Base-by-base conservation (phyloP, 139 green algal species). In the Prasinococcaceae sp. region DNA sequence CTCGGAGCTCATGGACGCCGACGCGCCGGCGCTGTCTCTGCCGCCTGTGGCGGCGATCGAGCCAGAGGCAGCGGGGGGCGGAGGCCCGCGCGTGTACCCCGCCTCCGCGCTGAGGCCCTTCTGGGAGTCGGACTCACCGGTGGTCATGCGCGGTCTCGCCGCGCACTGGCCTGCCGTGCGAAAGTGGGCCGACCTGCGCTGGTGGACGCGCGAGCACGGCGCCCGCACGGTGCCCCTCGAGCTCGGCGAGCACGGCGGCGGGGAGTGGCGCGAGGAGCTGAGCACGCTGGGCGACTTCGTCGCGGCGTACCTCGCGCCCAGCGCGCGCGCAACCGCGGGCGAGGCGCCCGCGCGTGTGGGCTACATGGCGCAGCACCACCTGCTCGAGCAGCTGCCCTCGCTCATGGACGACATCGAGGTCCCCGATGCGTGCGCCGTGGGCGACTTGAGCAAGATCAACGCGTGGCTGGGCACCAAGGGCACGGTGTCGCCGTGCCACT, bases 401-500 rank as follows among this genome's bases (percentile, higher is more conserved):
- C 37, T 69, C 8, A 17, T 35, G 3, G 25, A 27, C 9, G 60
- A 69, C 44, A 38, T 69, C 20, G 30, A 42, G 9, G 23, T 28
- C 6, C 60, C 60, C 9, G 6, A 6, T 3, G 22, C 53, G 6
- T 62, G 52, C 35, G 33, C 16, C 20, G 32, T 39, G 1, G 38
- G 39, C 9, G 38, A 28, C 8, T 23, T 54, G 25, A 17, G 32
- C 16, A 30, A 30, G 16, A 24, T 62, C 10, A 64, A 65, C 26
- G 27, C 38, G 2, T 70, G 62, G 62, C 55, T 70, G 30, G 62
- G 62, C 2, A 70, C 62, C 1, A 14, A 23, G 1, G 47, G 47
- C 14, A 70, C 62, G 1, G 36, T 60, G n/a, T 65, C 62, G 35
- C 62, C 62, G n/a, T 48, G 48, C 6, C 62, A 70, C 39, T 70